Conservation (phyloP, 2,329 filamentous ascomycete species). For the Rutstroemia sp. region DNA sequence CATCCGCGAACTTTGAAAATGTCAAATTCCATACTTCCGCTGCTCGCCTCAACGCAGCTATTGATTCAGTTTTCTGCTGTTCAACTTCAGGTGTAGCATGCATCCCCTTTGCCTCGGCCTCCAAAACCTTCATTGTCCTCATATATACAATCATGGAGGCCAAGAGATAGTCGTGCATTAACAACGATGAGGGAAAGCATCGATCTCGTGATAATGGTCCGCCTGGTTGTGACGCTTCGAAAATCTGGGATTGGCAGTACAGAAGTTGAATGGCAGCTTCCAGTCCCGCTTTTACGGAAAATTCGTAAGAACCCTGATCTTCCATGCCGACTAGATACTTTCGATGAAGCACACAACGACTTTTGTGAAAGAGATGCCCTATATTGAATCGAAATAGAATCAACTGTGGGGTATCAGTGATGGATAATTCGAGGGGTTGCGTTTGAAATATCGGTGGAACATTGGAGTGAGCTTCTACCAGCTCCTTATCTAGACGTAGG, state of each 20-base stretch:
- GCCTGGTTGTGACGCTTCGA: conserved; percentile 43
- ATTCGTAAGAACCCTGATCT: conserved; percentile 39
- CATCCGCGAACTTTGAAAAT: background rate
- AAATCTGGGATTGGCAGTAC: conserved; percentile 39
- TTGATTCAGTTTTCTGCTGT: background rate
- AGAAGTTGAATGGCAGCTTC: conserved; percentile 41
- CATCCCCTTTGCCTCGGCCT: background rate
- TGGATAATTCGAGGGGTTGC: conserved; percentile 38
- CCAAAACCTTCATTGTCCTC: background rate
- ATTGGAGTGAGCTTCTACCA: conserved; percentile 38
- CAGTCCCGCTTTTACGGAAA: conserved; percentile 44
- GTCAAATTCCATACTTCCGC: background rate
- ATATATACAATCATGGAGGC: conserved; percentile 47
- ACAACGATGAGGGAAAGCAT: conserved; percentile 50
- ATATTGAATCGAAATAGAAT: conserved; percentile 48
- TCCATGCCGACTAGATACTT: conserved; percentile 40
- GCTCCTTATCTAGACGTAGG: conserved; percentile 37
- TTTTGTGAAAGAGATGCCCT: conserved; percentile 44
- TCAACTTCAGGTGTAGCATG: background rate
- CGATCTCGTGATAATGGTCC: conserved; percentile 42
- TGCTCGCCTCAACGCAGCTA: background rate
- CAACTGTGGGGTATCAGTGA: conserved; percentile 38
- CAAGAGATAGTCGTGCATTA: conserved; percentile 53
- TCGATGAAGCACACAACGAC: conserved; percentile 46
- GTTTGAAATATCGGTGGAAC: conserved; percentile 43